Evolutionary conservation across 352 stramenopile species (phyloP).

Genomic region (Phytopythium montanum): DNA sequence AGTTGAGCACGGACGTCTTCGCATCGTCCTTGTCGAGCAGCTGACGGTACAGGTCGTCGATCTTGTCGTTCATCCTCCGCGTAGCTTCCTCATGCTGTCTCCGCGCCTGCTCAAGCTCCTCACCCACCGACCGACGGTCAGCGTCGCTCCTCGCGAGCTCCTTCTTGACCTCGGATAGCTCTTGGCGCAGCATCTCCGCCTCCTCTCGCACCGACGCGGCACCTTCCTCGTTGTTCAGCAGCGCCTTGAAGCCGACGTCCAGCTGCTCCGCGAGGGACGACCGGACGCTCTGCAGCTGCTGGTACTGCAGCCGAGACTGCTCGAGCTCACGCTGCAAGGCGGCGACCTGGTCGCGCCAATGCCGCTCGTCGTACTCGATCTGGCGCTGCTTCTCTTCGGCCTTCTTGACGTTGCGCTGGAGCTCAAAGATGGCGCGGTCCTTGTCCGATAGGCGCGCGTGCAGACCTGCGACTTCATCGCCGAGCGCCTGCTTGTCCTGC

Average conservation of each 20-base stretch:
- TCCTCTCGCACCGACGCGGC: constrained; percentile 37
- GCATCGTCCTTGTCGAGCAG: constrained; percentile 44
- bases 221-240: constrained; percentile 61
- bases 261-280: constrained; percentile 53
- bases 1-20: constrained; percentile 31
- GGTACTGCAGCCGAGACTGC: constrained; percentile 38
- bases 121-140: constrained; percentile 19
- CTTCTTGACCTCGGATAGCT: constrained; percentile 41
- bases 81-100: constrained; percentile 20
- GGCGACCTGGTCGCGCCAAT: constrained; percentile 36
- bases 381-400: constrained; percentile 40
- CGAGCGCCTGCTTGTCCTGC: constrained; percentile 31
- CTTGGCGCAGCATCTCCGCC: constrained; percentile 37
- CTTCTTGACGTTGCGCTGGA: constrained; percentile 43
- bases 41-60: constrained; percentile 55
- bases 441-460: constrained; percentile 39
- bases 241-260: constrained; percentile 64
- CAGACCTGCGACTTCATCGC: constrained; percentile 37
- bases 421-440: constrained; percentile 28
- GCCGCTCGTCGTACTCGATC: constrained; percentile 29
- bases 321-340: constrained; percentile 36
- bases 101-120: constrained; percentile 34
- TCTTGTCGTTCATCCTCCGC: constrained; percentile 34
- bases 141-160: constrained; percentile 22
- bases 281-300: constrained; percentile 49